A percentile compares a stretch with the other conserved stretches of the same genome.
Conservation (phyloP, 2,329 filamentous ascomycete genomes). For the Talaromyces sp. region DNA sequence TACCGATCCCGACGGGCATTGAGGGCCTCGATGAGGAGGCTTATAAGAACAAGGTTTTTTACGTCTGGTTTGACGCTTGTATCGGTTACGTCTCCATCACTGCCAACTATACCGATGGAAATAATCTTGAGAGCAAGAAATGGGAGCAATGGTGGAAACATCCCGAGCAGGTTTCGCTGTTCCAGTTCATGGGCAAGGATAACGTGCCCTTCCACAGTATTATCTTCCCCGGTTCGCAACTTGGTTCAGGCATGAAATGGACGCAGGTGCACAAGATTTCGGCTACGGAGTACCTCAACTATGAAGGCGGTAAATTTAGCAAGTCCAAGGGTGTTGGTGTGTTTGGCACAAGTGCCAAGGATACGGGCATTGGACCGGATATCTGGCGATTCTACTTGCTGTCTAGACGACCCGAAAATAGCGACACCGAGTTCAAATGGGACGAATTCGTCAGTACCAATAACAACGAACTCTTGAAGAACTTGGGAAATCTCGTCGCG, state of each 20-base stretch:
- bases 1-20: conserved; percentile 47
- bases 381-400: conserved; percentile 95
- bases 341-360: conserved; percentile 83
- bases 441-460: conserved; percentile 76
- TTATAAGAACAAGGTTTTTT: conserved; percentile 77
- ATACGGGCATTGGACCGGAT: conserved; percentile 77
- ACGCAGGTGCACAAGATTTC: conserved; percentile 85
- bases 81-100: conserved; percentile 97
- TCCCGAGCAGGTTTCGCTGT: conserved; percentile 80
- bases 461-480: conserved; percentile 81
- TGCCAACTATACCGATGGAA: conserved; percentile 70
- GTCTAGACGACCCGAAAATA: conserved; percentile 77
- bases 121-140: conserved; percentile 40
- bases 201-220: conserved; percentile 86
- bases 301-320: conserved; percentile 86
- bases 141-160: conserved; percentile 97
- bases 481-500: conserved; percentile 71
- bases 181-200: conserved; percentile 95
- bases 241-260: conserved; percentile 82
- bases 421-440: conserved; percentile 90
- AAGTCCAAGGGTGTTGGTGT: conserved; percentile 88
- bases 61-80: conserved; percentile 90
- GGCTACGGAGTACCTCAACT: conserved; percentile 86
- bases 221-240: conserved; percentile 83
- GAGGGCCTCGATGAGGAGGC: conserved; percentile 44